Evolutionary conservation across 148 eudicot species (phyloP), one percentile per base, ranked within the genome.

Genomic region (Cornus florida): DNA sequence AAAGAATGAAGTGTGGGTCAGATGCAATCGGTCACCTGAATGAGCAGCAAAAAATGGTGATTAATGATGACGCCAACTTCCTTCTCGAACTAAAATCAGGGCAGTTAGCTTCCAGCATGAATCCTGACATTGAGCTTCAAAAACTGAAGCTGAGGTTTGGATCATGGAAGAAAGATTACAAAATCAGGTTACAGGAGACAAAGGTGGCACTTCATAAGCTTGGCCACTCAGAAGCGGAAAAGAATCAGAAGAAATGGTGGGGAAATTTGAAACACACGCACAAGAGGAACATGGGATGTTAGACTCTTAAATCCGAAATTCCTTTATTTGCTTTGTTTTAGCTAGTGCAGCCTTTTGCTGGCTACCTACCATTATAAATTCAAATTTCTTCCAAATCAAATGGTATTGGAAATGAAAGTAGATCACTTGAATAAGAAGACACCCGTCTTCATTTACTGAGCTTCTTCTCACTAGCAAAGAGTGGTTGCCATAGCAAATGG

Each of bases 141-240:
- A 86, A 82, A 78, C 75, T 88, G 72, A 83, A 83, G 73, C 19
- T 71, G 35, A 77, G 81, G 71, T 88, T 84, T 82, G 77, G 75
- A 80, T 74, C 83, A 11, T 88, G 91, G 89, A 82, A 82, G 80
- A 84, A 78, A 73, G 91, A 84, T 41, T 88, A 83, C 76, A 86
- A 84, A 73, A 70, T 60, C 41, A 84, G 75, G 71, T 76, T 88
- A 71, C 74, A 68, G 11, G 87, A 82, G 81, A 70, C 86, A n/a
- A 82, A 84, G 71, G 43, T 59, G 32, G 62, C 59, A 76, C 76
- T 88, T 60, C 85, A 88, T 67, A 84, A 86, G 46, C 72, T 82
- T 75, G 79, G 72, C 46, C 48, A 75, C 32, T 62, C 23, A 28
- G 82, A 81, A 32, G 72, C 56, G 3, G 80, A 83, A 65, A 87